Base-by-base conservation (phyloP, 345 rosid genomes). In the Trapa bicornis region DNA sequence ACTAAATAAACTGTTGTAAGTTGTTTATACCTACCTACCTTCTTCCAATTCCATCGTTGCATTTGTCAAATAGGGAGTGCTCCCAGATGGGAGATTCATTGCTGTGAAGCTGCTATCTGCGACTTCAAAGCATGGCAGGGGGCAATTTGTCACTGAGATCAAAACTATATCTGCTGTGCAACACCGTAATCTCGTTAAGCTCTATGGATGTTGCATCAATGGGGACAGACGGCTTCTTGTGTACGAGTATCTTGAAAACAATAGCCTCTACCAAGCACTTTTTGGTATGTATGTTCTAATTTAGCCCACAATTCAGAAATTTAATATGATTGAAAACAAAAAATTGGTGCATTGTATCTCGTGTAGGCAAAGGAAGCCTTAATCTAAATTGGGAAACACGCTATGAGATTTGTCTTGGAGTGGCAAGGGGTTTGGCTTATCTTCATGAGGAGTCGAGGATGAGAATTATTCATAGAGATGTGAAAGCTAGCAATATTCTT, bases 61-160 rank as follows among this genome's bases (percentile, higher is more conserved):
- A 22, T 22, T 22, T 22, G 29, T 22, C 29, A 22, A 4, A 2
- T n/a, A 84, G 83, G 87, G 83, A 69, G 66, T 35, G 53, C 80
- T 81, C 50, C 22, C 36, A 48, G 96, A 87, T 75, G 92, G 85
- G 72, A 85, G 89, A 75, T 79, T 71, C 63, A 71, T 87, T 70
- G 96, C 91, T 2, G 91, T 87, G 67, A 89, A 89, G 81, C 85
- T 81, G 72, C 74, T 87, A 70, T 81, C 96, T 14, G 76, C 76
- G 48, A 77, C 70, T 71, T 89, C 96, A 3, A 78, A 72, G 70
- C 91, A 87, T 74, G 96, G 96, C 33, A 87, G 82, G 77, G 77
- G 73, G 56, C 87, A 87, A 64, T 89, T 89, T 73, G 73, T 84
- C 22, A 75, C 96, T 35, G 91, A 87, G 83, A 89, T 89, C 72